Evolutionary conservation across 805 yeast genomes (phyloP), one percentile per base, ranked within the genome.

Genomic region (Lipomyces sp.): DNA sequence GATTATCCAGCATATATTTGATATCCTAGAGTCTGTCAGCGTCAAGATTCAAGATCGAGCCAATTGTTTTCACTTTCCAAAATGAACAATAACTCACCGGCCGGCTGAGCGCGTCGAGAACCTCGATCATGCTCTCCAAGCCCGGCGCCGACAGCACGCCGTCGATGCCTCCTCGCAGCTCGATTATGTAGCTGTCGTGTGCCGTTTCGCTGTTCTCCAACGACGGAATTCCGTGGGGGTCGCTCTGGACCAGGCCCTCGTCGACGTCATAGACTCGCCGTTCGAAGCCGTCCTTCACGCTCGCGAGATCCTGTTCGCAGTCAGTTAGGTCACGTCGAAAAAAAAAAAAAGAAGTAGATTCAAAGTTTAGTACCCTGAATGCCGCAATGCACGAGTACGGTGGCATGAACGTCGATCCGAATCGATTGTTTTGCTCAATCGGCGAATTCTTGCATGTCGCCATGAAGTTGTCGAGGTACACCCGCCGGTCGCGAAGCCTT

Each of bases 1-100:
- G 67, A 16, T 65, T 64, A 64, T 90, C 96, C 59, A 89, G 68
- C 4, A 80, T 70, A 11, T 74, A 70, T 8, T 74, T 74, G 31
- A 81, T 63, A 2, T 76, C 69, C 14, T 70, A 68, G 16, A 16
- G 36, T 7, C 32, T 11, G 29, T 29, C 65, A 66, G 22, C 71
- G n/a, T n/a, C n/a, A n/a, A n/a, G n/a, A n/a, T n/a, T n/a, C n/a
- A n/a, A n/a, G n/a, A n/a, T n/a, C n/a, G n/a, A n/a, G n/a, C n/a
- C n/a, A n/a, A n/a, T 16, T 28, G 34, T 11, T 11, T 24, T 2
- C 5, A 16, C 4, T 13, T 11, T 5, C 18, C 14, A 4, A 26
- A 10, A 26, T 29, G 5, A 11, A 33, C 18, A 8, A 2, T 5
- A 4, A 43, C 51, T 21, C 43, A 50, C 53, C 28, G 58, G 58